These are phyloP conservation scores for Monosporascus ibericus DNA, from an alignment of 2,329 filamentous ascomycete species.

Conservation along the genomic window DNA sequence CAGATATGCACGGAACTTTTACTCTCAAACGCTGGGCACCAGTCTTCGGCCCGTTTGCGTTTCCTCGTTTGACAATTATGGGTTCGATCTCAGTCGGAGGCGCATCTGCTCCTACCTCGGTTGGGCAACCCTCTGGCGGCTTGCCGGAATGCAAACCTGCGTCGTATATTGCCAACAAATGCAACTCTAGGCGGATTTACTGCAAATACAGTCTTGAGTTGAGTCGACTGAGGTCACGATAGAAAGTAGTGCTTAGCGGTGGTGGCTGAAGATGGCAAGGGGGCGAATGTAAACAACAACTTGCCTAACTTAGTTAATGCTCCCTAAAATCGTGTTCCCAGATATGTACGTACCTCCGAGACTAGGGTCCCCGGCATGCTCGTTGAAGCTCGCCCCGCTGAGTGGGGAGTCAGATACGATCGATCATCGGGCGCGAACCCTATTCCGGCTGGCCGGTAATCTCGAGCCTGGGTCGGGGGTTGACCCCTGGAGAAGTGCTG, in stretches of 20 bases:
- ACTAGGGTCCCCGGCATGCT: too few relatives aligned
- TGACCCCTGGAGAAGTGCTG: too few relatives aligned
- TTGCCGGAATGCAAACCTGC: background rate
- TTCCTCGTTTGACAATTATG: conserved; percentile 28
- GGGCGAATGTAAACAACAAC: background rate
- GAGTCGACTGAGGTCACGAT: too few relatives aligned
- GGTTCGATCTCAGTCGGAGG: conserved; percentile 21
- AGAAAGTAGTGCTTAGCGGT: too few relatives aligned
- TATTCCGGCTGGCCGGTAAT: background rate
- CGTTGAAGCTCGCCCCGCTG: too few relatives aligned
- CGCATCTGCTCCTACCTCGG: background rate
- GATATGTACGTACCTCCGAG: too few relatives aligned
- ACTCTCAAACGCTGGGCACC: conserved; percentile 25
- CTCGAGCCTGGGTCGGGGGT: background rate
- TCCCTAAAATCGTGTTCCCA: too few relatives aligned
- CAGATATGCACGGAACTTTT: too few relatives aligned
- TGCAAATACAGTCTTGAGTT: too few relatives aligned
- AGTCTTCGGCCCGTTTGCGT: conserved; percentile 20
- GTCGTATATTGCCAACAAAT: too few relatives aligned
- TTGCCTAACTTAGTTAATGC: too few relatives aligned
- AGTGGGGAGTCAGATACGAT: background rate
- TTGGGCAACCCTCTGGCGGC: background rate
- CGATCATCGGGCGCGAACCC: background rate
- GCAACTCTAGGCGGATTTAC: too few relatives aligned
- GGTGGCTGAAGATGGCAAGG: background rate